Evolutionary conservation across 2,329 filamentous ascomycete genomes (phyloP).

Genomic region (Cercospora berteroae): DNA sequence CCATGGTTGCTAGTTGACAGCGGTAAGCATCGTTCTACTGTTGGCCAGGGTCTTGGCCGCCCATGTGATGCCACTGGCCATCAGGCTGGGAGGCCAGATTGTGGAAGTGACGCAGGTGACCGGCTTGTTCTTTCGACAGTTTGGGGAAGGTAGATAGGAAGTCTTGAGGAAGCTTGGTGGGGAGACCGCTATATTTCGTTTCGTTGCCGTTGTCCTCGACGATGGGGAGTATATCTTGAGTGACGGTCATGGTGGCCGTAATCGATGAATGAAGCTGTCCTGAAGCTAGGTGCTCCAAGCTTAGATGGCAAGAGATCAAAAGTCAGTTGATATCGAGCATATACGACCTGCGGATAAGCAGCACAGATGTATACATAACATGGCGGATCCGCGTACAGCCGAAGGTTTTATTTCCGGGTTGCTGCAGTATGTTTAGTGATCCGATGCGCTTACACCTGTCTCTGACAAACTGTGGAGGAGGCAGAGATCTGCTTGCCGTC

Average conservation of each 20-base stretch:
- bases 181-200: no score
- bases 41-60: not conserved
- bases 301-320: no score
- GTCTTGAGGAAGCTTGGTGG: not conserved
- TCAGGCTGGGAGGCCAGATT: not conserved
- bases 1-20: not conserved
- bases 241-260: no score
- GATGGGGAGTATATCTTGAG: no score
- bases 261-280: no score
- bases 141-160: not conserved
- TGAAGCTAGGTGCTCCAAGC: no score
- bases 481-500: not conserved
- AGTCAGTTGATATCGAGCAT: not conserved
- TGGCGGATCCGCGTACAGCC: not conserved
- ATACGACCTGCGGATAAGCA: not conserved
- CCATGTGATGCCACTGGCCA: not conserved
- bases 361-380: not conserved
- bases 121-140: not conserved
- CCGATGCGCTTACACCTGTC: no score
- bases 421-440: not conserved
- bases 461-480: not conserved
- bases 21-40: not conserved
- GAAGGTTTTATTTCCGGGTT: not conserved
- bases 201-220: no score
- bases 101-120: not conserved